Evolutionary conservation across 148 eudicot genomes (phyloP).

Genomic region (Dysphania ambrosioides): DNA sequence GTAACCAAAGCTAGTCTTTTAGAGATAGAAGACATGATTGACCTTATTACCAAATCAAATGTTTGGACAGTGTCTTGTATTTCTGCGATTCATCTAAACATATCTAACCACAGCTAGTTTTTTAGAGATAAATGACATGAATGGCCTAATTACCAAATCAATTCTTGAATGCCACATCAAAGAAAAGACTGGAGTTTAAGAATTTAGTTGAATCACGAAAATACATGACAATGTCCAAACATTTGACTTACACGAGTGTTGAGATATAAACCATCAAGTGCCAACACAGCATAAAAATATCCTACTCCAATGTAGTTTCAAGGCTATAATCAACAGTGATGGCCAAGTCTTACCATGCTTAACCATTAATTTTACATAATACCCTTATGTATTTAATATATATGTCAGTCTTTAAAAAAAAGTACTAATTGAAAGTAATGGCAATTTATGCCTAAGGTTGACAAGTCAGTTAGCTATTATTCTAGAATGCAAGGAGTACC

Average conservation of each 20-base stretch:
- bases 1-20: not conserved
- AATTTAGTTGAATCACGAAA: not conserved
- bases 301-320: not conserved
- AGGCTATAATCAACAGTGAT: too few relatives aligned
- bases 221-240: not conserved
- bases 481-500: too few relatives aligned
- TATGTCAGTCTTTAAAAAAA: too few relatives aligned
- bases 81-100: too few relatives aligned
- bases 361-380: too few relatives aligned
- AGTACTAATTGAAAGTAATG: too few relatives aligned
- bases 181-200: not conserved
- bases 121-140: not conserved
- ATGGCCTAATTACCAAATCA: not conserved
- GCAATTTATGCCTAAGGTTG: too few relatives aligned
- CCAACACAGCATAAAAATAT: not conserved
- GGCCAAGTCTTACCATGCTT: too few relatives aligned
- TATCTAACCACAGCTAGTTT: not conserved
- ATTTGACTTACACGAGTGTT: not conserved
- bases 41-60: not conserved
- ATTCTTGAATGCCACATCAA: not conserved
- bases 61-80: too few relatives aligned
- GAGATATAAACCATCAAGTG: not conserved
- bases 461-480: too few relatives aligned
- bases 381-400: too few relatives aligned
- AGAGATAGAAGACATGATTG: not conserved